phyloP scores from a whole-genome alignment of 768 basidiomycete species.

The Fomitopsis pulvina region DNA sequence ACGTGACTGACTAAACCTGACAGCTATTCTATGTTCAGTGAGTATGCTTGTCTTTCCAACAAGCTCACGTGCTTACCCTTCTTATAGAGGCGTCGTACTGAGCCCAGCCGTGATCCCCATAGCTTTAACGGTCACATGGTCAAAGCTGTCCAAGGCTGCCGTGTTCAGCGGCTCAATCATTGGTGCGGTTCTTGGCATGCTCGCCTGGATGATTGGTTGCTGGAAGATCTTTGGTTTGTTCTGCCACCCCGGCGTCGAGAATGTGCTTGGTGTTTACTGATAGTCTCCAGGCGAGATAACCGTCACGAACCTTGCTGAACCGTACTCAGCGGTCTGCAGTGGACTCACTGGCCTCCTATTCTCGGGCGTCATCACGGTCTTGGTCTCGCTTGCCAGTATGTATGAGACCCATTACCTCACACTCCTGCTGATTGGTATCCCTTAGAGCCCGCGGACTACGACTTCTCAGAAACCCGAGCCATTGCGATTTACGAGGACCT shows the following conservation, averaged over 20 bases:
- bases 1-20: no score
- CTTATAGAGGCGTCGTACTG: slow-evolving; percentile 39
- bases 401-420: not conserved
- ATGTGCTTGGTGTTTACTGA: not conserved
- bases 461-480: slow-evolving; percentile 27
- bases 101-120: slow-evolving; percentile 47
- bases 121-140: slow-evolving; percentile 39
- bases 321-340: slow-evolving; percentile 30
- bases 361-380: slow-evolving; percentile 25
- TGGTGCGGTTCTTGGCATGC: slow-evolving; percentile 36
- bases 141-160: slow-evolving; percentile 34
- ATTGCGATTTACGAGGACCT: slow-evolving; percentile 22
- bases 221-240: slow-evolving; percentile 39
- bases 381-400: slow-evolving; percentile 25
- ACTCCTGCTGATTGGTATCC: not conserved
- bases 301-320: slow-evolving; percentile 26
- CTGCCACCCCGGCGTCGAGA: not conserved
- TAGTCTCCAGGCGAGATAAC: slow-evolving; percentile 24
- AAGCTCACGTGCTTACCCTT: not conserved
- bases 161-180: slow-evolving; percentile 35
- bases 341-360: slow-evolving; percentile 26
- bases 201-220: slow-evolving; percentile 47
- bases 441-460: slow-evolving; percentile 27
- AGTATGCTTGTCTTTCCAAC: slow-evolving; percentile 8
- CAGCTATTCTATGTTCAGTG: slow-evolving; percentile 42